Percentiles rank a stretch among this genome's conserved stretches.
These are phyloP conservation scores for Kondoa malvinella DNA, from an alignment of 768 basidiomycete species.

Conservation along the genomic window DNA sequence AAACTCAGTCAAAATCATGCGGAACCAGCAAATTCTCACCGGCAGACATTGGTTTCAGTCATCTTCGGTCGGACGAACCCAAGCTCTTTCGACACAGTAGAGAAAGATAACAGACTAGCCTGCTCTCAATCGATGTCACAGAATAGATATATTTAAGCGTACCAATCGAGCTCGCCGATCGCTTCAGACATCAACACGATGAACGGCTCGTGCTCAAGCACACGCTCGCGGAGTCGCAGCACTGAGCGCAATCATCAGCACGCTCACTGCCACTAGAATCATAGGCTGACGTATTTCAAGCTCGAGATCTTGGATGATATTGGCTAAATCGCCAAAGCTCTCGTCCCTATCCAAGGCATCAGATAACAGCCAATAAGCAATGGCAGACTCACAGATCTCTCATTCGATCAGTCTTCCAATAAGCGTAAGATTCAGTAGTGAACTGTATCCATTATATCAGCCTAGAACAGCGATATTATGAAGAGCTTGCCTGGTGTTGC, in stretches of 20 bases:
- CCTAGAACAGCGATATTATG: too few species aligned
- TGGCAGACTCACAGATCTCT: not conserved
- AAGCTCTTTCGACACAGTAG: not conserved
- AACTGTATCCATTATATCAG: too few species aligned
- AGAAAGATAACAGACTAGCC: not conserved
- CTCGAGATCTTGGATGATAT: not conserved
- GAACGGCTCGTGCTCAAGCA: not conserved
- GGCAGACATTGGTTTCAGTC: not conserved
- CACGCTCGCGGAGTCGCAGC: not conserved
- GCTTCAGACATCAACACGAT: not conserved
- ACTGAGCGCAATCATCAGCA: not conserved
- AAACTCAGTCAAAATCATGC: not conserved
- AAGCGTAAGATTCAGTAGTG: not conserved
- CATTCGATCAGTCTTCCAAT: not conserved
- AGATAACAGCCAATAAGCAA: not conserved
- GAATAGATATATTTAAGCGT: not conserved
- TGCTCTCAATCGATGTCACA: not conserved
- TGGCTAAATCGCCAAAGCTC: not conserved
- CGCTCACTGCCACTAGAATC: not conserved
- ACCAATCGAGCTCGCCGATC: not conserved
- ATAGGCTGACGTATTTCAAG: not conserved
- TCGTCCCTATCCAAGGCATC: not conserved
- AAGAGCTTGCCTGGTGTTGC: not conserved
- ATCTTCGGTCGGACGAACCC: not conserved
- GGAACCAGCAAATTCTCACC: not conserved